Evolutionary conservation across 2,329 filamentous ascomycete species (phyloP).

Genomic region (Erysiphe neolycopersici): DNA sequence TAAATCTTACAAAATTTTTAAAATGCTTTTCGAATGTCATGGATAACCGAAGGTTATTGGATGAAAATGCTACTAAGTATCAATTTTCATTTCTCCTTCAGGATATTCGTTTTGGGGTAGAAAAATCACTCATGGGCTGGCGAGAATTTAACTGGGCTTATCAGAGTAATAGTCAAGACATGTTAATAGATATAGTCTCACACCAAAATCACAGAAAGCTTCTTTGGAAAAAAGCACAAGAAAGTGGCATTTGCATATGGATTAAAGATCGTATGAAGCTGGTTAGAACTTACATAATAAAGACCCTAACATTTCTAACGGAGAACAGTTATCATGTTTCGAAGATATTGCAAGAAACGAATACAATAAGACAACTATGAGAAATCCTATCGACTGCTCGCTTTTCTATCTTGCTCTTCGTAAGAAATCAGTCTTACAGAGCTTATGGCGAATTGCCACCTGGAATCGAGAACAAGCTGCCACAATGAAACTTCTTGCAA

Average conservation of each 20-base stretch:
- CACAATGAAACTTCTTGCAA: conserved; percentile 57
- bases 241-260: conserved; percentile 91
- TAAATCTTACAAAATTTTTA: conserved; percentile 57
- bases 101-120: conserved; percentile 40
- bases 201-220: conserved; percentile 55
- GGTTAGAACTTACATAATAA: conserved; percentile 22
- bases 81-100: conserved; percentile 59
- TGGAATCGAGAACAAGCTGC: conserved; percentile 69
- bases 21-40: conserved; percentile 68
- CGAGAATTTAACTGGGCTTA: conserved; percentile 69
- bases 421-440: conserved; percentile 76
- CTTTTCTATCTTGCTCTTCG: conserved; percentile 73
- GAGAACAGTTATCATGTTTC: conserved; percentile 41
- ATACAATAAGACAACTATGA: conserved; percentile 66
- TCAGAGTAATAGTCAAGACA: conserved; percentile 67
- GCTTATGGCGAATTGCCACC: conserved; percentile 79
- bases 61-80: conserved; percentile 70
- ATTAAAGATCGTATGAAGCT: conserved; percentile 50
- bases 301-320: neutral
- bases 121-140: conserved; percentile 41
- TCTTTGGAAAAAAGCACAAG: conserved; percentile 60
- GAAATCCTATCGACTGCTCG: conserved; percentile 75
- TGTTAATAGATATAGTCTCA: conserved; percentile 59
- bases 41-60: conserved; percentile 65
- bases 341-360: conserved; percentile 81